These are phyloP conservation scores for Kokia cookei DNA, from an alignment of 441 rosid genomes.

Conservation along the genomic window DNA sequence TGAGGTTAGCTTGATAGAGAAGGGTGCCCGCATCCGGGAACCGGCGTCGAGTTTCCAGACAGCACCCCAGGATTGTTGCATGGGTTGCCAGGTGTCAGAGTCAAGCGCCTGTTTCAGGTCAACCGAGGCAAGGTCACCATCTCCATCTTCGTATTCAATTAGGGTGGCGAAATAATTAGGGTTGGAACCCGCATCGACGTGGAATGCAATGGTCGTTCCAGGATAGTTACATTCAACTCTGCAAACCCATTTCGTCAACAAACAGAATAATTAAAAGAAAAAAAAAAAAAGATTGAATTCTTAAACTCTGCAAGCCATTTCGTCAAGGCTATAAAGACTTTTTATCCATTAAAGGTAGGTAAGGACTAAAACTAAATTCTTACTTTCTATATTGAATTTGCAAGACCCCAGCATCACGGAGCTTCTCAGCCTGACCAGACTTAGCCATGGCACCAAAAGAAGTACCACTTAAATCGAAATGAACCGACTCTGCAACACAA, in stretches of 20 bases:
- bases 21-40: slow-evolving; percentile 46
- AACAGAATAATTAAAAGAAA: neutral
- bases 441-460: slow-evolving; percentile 42
- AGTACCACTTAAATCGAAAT: slow-evolving; percentile 40
- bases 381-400: slow-evolving; percentile 40
- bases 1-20: slow-evolving; percentile 52
- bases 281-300: neutral
- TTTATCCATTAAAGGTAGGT: neutral
- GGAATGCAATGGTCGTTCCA: slow-evolving; percentile 41
- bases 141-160: slow-evolving; percentile 45
- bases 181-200: slow-evolving; percentile 49
- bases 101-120: slow-evolving; percentile 44
- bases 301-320: neutral
- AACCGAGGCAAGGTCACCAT: slow-evolving; percentile 39
- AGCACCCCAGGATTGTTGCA: slow-evolving; percentile 66
- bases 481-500: slow-evolving; percentile 27
- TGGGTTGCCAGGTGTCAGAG: slow-evolving; percentile 45
- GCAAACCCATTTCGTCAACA: slow-evolving; percentile 5
- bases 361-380: neutral
- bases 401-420: slow-evolving; percentile 29
- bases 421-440: slow-evolving; percentile 25
- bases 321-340: neutral
- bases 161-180: slow-evolving; percentile 48
- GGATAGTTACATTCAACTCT: slow-evolving; percentile 60
- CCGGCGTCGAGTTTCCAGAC: slow-evolving; percentile 54